Percentiles rank a stretch among this genome's conserved stretches.
Conservation (phyloP, 1,284 basidiomycete genomes). For the Ceratobasidium sp. region DNA sequence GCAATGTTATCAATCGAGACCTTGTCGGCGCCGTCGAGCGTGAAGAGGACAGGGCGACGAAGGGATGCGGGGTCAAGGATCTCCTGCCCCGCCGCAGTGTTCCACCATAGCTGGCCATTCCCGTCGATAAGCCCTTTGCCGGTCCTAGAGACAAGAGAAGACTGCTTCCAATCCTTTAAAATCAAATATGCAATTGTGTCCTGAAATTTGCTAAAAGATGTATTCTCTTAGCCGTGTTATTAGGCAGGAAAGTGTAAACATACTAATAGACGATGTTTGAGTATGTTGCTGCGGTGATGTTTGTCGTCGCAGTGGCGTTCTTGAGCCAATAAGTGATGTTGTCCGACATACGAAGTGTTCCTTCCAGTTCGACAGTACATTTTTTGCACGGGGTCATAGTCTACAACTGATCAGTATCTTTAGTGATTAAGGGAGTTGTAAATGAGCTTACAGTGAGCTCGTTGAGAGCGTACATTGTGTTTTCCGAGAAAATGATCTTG, state of each 20-base stretch:
- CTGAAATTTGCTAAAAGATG: constrained; percentile 28
- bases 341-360: constrained; percentile 40
- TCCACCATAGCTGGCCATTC: constrained; percentile 37
- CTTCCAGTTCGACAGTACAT: constrained; percentile 42
- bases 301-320: constrained; percentile 21
- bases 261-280: constrained; percentile 40
- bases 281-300: constrained; percentile 25
- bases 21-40: constrained; percentile 37
- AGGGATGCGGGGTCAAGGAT: constrained; percentile 31
- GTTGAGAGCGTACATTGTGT: constrained; percentile 37
- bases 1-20: constrained; percentile 38
- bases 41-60: constrained; percentile 36
- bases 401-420: neutral
- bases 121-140: constrained; percentile 42
- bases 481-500: constrained; percentile 37
- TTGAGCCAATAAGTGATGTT: constrained; percentile 44
- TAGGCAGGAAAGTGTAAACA: neutral
- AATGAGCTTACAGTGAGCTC: constrained; percentile 15
- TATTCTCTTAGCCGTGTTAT: neutral
- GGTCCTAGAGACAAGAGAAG: constrained; percentile 37
- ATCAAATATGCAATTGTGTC: constrained; percentile 41
- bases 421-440: neutral
- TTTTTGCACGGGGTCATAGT: constrained; percentile 38
- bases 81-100: constrained; percentile 32
- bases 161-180: constrained; percentile 40